Conservation (phyloP, 164 flowering plant genomes). For the Umbellularia californica region DNA sequence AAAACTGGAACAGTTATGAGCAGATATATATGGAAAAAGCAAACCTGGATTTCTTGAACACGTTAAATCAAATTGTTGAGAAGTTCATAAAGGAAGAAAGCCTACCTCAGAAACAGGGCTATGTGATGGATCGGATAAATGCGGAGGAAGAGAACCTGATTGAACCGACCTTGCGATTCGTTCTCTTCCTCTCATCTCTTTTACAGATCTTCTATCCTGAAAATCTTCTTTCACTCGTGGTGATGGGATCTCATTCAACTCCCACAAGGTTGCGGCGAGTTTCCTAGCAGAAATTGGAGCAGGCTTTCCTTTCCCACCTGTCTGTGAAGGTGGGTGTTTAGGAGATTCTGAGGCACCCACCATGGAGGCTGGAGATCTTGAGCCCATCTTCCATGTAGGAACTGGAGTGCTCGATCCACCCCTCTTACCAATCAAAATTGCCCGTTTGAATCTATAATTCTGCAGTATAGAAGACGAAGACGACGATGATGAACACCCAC, state of each 20-base stretch:
- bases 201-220: conserved; percentile 34
- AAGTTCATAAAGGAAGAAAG: conserved; percentile 6
- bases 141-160: conserved; percentile 71
- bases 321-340: conserved; percentile 26
- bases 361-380: conserved; percentile 41
- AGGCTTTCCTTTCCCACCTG: conserved; percentile 26
- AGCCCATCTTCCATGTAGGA: conserved; percentile 61
- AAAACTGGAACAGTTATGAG: not conserved
- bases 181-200: conserved; percentile 32
- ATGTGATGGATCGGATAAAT: conserved; percentile 93
- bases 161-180: conserved; percentile 31
- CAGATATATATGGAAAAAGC: not conserved
- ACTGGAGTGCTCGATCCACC: conserved; percentile 74
- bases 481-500: conserved; percentile 72
- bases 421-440: conserved; percentile 58
- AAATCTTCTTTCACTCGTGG: conserved; percentile 31
- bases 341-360: conserved; percentile 39
- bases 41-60: not conserved
- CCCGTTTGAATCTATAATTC: conserved; percentile 67
- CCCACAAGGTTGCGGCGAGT: conserved; percentile 96
- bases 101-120: conserved; percentile 85
- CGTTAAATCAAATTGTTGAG: not conserved
- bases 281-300: conserved; percentile 83
- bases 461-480: conserved; percentile 65
- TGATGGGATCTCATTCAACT: conserved; percentile 78